Conservation (phyloP, 2,329 filamentous ascomycete species). For the Aspergillus sp. region DNA sequence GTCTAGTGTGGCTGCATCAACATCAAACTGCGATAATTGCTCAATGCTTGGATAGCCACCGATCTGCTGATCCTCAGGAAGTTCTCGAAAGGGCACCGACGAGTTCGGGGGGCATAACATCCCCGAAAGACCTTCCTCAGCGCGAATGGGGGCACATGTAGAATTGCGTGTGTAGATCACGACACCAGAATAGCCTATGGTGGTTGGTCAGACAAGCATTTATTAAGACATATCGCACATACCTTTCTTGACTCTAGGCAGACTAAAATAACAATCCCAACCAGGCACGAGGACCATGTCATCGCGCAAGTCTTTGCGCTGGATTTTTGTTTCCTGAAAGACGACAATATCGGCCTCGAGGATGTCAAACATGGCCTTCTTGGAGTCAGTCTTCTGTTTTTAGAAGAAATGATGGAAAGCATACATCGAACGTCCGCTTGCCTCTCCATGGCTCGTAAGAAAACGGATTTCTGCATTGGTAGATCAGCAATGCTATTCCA, state of each 20-base stretch:
- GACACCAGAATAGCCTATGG: constrained; percentile 86
- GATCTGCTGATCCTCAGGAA: constrained; percentile 73
- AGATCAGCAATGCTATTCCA: not conserved
- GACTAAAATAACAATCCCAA: constrained; percentile 95
- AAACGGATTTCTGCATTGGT: constrained; percentile 69
- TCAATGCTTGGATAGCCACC: constrained; percentile 78
- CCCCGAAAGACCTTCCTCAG: constrained; percentile 92
- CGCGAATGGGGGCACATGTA: constrained; percentile 79
- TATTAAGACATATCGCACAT: constrained; percentile 16
- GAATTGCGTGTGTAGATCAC: constrained; percentile 91
- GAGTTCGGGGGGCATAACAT: constrained; percentile 73
- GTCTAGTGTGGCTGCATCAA: constrained; percentile 75
- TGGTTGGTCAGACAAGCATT: constrained; percentile 8
- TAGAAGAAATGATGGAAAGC: not conserved
- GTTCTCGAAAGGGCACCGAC: constrained; percentile 69
- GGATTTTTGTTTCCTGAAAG: constrained; percentile 96
- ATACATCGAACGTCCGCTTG: constrained; percentile 68
- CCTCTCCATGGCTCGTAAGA: constrained; percentile 81
- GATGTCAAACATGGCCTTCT: constrained; percentile 86
- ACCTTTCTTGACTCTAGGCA: constrained; percentile 94
- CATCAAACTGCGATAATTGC: constrained; percentile 62
- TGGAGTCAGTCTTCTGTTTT: not conserved
- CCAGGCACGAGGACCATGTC: constrained; percentile 94
- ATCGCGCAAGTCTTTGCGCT: constrained; percentile 85
- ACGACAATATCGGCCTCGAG: constrained; percentile 90